Evolutionary conservation across 495 filamentous ascomycete species (phyloP).

Genomic region (Tetracladium marchalianum): DNA sequence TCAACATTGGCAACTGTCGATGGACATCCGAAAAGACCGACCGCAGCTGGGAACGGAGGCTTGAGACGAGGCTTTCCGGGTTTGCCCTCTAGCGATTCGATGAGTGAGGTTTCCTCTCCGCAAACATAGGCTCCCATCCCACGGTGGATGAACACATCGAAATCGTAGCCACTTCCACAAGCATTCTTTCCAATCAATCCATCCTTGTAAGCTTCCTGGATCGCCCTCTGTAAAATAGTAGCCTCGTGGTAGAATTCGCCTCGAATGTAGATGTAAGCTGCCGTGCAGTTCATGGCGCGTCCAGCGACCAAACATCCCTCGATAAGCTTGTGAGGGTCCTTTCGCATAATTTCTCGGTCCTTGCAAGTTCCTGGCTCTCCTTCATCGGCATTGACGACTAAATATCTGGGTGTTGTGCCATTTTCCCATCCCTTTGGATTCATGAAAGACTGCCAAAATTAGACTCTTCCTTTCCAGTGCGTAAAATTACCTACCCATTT

Average conservation of each 20-base stretch:
- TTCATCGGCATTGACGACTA: slow-evolving; percentile 97
- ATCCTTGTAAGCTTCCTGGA: slow-evolving; percentile 92
- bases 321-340: slow-evolving; percentile 96
- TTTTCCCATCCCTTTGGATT: slow-evolving; percentile 99
- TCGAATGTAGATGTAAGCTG: slow-evolving; percentile 98
- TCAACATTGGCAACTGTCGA: slow-evolving; percentile 98
- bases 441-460: slow-evolving; percentile 77
- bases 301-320: slow-evolving; percentile 96
- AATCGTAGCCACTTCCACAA: slow-evolving; percentile 93
- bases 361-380: slow-evolving; percentile 99
- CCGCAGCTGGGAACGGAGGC: slow-evolving; percentile 94
- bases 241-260: slow-evolving; percentile 98
- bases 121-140: slow-evolving; percentile 97
- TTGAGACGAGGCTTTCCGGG: slow-evolving; percentile 96
- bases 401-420: slow-evolving; percentile 88
- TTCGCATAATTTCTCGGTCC: slow-evolving; percentile 99
- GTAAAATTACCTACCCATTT: slow-evolving; percentile 71
- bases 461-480: neutral
- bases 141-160: slow-evolving; percentile 92
- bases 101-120: slow-evolving; percentile 94
- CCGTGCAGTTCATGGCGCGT: slow-evolving; percentile 93
- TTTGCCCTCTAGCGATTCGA: slow-evolving; percentile 97
- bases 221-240: slow-evolving; percentile 83
- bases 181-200: slow-evolving; percentile 97
- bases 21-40: slow-evolving; percentile 95